A percentile compares a stretch with the other conserved stretches of the same genome.
phyloP scores from a whole-genome alignment of 1,284 basidiomycete genomes.

The Cystobasidium sp. region DNA sequence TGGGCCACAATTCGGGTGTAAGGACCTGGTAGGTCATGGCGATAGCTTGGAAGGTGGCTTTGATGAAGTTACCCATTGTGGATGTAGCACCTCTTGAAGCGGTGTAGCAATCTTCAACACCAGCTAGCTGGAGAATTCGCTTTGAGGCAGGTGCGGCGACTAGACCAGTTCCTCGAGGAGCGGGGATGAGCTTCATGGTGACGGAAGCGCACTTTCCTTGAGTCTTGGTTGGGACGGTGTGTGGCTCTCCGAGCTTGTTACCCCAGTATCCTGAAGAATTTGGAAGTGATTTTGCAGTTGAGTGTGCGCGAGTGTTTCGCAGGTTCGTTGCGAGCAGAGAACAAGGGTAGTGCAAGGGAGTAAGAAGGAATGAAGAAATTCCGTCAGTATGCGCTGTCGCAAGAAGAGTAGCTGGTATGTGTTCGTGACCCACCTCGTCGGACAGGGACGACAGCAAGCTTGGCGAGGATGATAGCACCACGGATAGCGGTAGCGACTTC shows the following conservation, averaged over 20 bases:
- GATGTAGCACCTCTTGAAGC: constrained; percentile 97
- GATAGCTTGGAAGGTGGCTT: constrained; percentile 96
- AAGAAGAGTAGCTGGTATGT: too few species aligned
- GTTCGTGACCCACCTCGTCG: constrained; percentile 70
- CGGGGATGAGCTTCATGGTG: constrained; percentile 98
- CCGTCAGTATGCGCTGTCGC: too few species aligned
- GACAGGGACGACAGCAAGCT: constrained; percentile 93
- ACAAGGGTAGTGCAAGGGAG: too few species aligned
- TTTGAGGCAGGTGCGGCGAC: constrained; percentile 98
- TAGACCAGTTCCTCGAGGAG: constrained; percentile 96
- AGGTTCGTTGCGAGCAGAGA: too few species aligned
- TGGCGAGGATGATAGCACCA: constrained; percentile 96
- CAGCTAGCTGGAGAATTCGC: constrained; percentile 95
- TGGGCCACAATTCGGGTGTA: constrained; percentile 95
- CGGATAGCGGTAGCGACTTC: constrained; percentile 99
- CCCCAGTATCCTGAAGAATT: constrained; percentile 77
- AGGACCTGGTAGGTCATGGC: constrained; percentile 97
- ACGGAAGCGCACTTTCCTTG: constrained; percentile 98
- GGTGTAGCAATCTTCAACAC: constrained; percentile 92
- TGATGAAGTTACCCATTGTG: constrained; percentile 99
- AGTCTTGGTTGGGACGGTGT: constrained; percentile 99
- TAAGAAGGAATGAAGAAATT: too few species aligned
- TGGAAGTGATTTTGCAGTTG: background rate
- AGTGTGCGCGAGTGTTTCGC: too few species aligned
- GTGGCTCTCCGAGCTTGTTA: constrained; percentile 95